Percentiles rank a stretch among this genome's conserved stretches.
These are phyloP conservation scores for Calycina marina DNA, from an alignment of 2,329 filamentous ascomycete species.

Conservation along the genomic window DNA sequence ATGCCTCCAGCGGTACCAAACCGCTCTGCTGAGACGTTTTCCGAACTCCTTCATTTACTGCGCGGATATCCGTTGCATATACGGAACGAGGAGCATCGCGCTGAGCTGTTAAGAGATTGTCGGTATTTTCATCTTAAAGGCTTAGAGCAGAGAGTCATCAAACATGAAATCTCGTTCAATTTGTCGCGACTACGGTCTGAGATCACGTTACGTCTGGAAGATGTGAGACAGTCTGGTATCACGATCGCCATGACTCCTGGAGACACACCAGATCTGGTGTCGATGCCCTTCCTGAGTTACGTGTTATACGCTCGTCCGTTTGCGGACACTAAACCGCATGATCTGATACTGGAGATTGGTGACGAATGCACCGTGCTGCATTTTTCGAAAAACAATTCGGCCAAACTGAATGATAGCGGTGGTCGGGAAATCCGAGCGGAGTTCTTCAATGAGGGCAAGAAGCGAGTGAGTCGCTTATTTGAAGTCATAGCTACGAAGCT, in stretches of 20 bases:
- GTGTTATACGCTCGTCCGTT: slow-evolving; percentile 75
- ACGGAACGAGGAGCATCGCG: slow-evolving; percentile 59
- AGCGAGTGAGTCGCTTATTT: slow-evolving; percentile 57
- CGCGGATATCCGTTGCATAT: slow-evolving; percentile 74
- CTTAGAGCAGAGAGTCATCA: slow-evolving; percentile 74
- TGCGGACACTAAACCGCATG: slow-evolving; percentile 58
- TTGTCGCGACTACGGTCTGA: slow-evolving; percentile 52
- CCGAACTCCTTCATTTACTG: slow-evolving; percentile 66
- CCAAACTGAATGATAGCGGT: no score
- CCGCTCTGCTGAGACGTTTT: slow-evolving; percentile 70
- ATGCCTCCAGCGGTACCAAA: slow-evolving; percentile 68
- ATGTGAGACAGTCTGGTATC: slow-evolving; percentile 79
- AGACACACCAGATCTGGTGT: slow-evolving; percentile 11
- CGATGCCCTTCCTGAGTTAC: slow-evolving; percentile 29
- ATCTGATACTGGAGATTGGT: slow-evolving; percentile 70
- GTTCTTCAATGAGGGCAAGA: slow-evolving; percentile 58
- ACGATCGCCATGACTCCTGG: slow-evolving; percentile 40
- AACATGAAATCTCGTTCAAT: slow-evolving; percentile 64
- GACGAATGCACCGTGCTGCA: slow-evolving; percentile 48
- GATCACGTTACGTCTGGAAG: slow-evolving; percentile 67
- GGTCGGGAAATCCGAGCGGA: slow-evolving; percentile 56
- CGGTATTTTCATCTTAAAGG: slow-evolving; percentile 89
- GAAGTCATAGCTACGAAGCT: slow-evolving; percentile 73
- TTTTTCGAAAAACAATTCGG: slow-evolving; percentile 27
- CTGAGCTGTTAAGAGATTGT: slow-evolving; percentile 67